These are phyloP conservation scores for Colletotrichum sp. DNA, from an alignment of 2,329 filamentous ascomycete genomes.

Conservation along the genomic window DNA sequence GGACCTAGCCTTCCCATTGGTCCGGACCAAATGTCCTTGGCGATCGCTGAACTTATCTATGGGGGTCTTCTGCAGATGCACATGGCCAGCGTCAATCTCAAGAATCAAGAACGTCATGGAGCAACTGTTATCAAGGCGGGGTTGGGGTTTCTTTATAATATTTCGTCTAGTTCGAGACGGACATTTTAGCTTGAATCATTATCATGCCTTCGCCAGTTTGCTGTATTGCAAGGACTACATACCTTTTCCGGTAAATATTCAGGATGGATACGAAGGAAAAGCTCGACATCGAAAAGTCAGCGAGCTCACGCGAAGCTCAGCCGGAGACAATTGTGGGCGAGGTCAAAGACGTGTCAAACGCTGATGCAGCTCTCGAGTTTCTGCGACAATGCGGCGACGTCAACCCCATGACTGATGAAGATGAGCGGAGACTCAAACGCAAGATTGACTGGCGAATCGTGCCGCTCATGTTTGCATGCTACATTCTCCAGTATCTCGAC, in stretches of 20 bases:
- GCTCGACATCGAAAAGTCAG: background rate
- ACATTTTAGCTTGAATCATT: background rate
- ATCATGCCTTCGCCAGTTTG: background rate
- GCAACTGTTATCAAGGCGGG: background rate
- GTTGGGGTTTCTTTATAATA: background rate
- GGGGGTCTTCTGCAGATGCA: background rate
- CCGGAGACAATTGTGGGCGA: slow-evolving; percentile 2
- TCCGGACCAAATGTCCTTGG: background rate
- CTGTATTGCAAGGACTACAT: background rate
- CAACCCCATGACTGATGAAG: background rate
- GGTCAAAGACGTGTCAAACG: background rate
- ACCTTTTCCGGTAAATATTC: background rate
- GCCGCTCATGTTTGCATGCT: slow-evolving; percentile 22
- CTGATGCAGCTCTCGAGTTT: slow-evolving; percentile 1
- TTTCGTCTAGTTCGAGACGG: background rate
- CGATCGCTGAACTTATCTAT: slow-evolving; percentile 1
- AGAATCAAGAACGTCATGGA: background rate
- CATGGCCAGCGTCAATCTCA: background rate
- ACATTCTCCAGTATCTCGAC: slow-evolving; percentile 17
- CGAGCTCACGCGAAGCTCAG: background rate
- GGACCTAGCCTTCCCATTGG: background rate
- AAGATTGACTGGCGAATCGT: slow-evolving; percentile 25
- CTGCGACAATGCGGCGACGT: background rate
- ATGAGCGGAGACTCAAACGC: slow-evolving; percentile 9
- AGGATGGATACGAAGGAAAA: background rate